phyloP scores from a whole-genome alignment of 1,139 yeast genomes.

The Kodamaea alishanica region DNA sequence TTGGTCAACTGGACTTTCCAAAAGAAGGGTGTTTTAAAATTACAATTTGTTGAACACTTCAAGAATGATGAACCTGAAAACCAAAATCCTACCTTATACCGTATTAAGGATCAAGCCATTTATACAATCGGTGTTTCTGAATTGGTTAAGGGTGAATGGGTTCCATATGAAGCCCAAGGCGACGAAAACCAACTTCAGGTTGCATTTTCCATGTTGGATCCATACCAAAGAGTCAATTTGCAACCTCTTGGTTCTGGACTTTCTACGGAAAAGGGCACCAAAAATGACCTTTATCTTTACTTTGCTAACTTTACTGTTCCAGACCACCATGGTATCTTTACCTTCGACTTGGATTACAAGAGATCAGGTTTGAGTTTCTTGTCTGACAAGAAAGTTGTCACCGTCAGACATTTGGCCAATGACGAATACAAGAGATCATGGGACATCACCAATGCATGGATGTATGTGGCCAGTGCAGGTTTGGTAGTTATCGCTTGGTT shows the following conservation, averaged over 20 bases:
- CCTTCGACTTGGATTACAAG: slow-evolving; percentile 75
- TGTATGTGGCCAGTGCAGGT: slow-evolving; percentile 69
- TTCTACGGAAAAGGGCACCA: slow-evolving; percentile 42
- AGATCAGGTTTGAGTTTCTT: slow-evolving; percentile 75
- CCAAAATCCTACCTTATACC: slow-evolving; percentile 50
- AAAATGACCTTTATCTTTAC: slow-evolving; percentile 38
- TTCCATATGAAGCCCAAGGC: slow-evolving; percentile 50
- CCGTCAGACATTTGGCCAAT: slow-evolving; percentile 92
- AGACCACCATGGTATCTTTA: slow-evolving; percentile 96
- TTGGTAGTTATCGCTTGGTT: slow-evolving; percentile 76
- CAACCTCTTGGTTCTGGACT: slow-evolving; percentile 40
- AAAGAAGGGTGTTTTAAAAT: slow-evolving; percentile 59
- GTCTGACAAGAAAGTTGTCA: slow-evolving; percentile 63
- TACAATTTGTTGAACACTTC: slow-evolving; percentile 49
- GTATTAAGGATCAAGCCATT: slow-evolving; percentile 64
- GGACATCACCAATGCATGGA: slow-evolving; percentile 93
- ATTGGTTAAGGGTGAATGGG: slow-evolving; percentile 64
- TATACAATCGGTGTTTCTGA: slow-evolving; percentile 67
- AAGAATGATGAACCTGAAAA: slow-evolving; percentile 44
- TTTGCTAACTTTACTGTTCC: slow-evolving; percentile 64
- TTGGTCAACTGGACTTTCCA: slow-evolving; percentile 75
- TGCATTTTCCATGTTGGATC: slow-evolving; percentile 88
- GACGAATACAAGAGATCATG: slow-evolving; percentile 93
- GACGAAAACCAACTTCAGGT: slow-evolving; percentile 65
- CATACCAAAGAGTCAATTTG: slow-evolving; percentile 79